phyloP scores from a whole-genome alignment of 73 alveolate genomes.

The Paramecium primaurelia region DNA sequence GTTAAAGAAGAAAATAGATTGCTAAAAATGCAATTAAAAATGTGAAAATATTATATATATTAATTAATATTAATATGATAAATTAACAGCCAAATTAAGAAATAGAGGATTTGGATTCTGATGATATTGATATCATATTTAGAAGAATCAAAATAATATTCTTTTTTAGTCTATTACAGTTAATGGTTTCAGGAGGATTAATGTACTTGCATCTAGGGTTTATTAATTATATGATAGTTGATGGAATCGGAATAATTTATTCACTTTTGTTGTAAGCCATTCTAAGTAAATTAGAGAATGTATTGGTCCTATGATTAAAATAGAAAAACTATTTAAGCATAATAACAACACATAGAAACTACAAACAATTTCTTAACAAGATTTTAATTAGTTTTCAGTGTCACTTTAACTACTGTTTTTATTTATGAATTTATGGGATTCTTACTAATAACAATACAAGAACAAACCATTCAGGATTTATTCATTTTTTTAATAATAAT shows the following conservation, averaged over 20 bases:
- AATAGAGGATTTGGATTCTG: background rate
- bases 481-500: background rate
- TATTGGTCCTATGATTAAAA: background rate
- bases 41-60: background rate
- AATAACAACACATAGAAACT: background rate
- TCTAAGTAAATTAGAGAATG: background rate
- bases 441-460: background rate
- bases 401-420: background rate
- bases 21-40: constrained; percentile 21
- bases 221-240: background rate
- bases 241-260: background rate
- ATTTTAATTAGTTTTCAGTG: background rate
- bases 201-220: background rate
- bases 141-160: background rate
- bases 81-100: background rate
- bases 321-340: background rate
- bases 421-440: background rate
- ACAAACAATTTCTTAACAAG: background rate
- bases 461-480: background rate
- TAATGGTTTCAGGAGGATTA: background rate
- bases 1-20: constrained; percentile 48
- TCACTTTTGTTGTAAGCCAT: background rate
- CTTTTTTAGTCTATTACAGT: background rate
- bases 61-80: background rate
- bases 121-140: background rate